These are phyloP conservation scores for Fusarium circinatum DNA, from an alignment of 2,329 filamentous ascomycete genomes.

Conservation along the genomic window DNA sequence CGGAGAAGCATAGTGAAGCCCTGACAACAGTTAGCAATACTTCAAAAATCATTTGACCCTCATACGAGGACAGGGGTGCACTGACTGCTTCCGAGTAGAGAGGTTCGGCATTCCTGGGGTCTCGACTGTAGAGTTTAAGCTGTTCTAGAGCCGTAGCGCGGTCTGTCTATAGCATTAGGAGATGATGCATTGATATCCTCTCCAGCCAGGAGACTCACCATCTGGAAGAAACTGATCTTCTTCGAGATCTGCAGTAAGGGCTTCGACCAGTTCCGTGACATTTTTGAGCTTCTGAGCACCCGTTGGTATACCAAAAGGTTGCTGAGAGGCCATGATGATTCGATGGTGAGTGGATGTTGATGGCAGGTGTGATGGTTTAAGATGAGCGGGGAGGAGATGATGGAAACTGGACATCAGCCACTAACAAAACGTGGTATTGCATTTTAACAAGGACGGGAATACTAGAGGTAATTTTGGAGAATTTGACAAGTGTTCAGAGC, in stretches of 20 bases:
- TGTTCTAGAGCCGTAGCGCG: constrained; percentile 70
- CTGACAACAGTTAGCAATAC: constrained; percentile 55
- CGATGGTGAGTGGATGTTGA: constrained; percentile 3
- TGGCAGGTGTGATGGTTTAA: background rate
- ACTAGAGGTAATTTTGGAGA: background rate
- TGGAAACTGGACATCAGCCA: constrained; percentile 26
- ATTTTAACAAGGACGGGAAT: background rate
- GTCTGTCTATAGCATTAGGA: constrained; percentile 58
- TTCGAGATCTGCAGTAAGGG: constrained; percentile 70
- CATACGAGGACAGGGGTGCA: background rate
- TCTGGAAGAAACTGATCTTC: constrained; percentile 67
- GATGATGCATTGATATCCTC: background rate
- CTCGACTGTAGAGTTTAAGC: constrained; percentile 75
- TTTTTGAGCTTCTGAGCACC: constrained; percentile 69
- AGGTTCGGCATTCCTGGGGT: constrained; percentile 76
- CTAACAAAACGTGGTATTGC: constrained; percentile 19
- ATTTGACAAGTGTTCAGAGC: background rate
- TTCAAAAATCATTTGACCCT: background rate
- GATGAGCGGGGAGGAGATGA: constrained; percentile 25
- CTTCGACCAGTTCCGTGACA: constrained; percentile 71
- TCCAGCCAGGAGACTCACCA: constrained; percentile 54
- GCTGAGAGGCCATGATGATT: constrained; percentile 36
- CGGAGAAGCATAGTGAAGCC: constrained; percentile 77
- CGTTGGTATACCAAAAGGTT: constrained; percentile 47
- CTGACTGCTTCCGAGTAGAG: constrained; percentile 84